These are phyloP conservation scores for Picea glauca DNA, from an alignment of 75 land plant species.

Conservation along the genomic window DNA sequence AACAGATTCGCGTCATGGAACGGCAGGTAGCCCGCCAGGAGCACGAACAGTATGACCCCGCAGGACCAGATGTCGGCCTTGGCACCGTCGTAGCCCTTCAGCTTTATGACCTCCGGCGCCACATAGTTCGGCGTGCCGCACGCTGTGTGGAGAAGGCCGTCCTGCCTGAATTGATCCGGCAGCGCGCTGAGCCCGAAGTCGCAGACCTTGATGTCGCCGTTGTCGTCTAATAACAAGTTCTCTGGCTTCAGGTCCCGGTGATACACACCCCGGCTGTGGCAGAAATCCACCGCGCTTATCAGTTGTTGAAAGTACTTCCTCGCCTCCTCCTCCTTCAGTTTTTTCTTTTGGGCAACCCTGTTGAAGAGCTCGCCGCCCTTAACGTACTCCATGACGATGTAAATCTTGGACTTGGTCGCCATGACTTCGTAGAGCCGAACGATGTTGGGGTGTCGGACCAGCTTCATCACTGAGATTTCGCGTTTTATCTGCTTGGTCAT, in stretches of 20 bases:
- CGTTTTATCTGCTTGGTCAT: conserved; percentile 30
- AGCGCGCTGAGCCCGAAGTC: conserved; percentile 60
- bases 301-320: conserved; percentile 63
- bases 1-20: conserved; percentile 6
- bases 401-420: conserved; percentile 21
- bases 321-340: conserved; percentile 36
- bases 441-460: conserved; percentile 37
- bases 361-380: conserved; percentile 24
- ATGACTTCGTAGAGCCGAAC: conserved; percentile 40
- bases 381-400: conserved; percentile 31
- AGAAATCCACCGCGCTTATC: conserved; percentile 44
- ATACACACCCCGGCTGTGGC: conserved; percentile 55
- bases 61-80: conserved; percentile 59
- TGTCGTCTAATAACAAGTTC: conserved; percentile 50
- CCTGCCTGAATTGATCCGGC: conserved; percentile 39
- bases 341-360: conserved; percentile 11
- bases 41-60: conserved; percentile 35
- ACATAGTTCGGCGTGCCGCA: conserved; percentile 71
- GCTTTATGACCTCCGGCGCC: conserved; percentile 57
- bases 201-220: conserved; percentile 48
- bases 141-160: conserved; percentile 58
- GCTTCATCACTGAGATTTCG: conserved; percentile 36
- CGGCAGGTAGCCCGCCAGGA: conserved; percentile 25
- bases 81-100: conserved; percentile 53
- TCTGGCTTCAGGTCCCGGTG: conserved; percentile 64